phyloP scores from a whole-genome alignment of 129 eudicot genomes.

The Centella asiatica region DNA sequence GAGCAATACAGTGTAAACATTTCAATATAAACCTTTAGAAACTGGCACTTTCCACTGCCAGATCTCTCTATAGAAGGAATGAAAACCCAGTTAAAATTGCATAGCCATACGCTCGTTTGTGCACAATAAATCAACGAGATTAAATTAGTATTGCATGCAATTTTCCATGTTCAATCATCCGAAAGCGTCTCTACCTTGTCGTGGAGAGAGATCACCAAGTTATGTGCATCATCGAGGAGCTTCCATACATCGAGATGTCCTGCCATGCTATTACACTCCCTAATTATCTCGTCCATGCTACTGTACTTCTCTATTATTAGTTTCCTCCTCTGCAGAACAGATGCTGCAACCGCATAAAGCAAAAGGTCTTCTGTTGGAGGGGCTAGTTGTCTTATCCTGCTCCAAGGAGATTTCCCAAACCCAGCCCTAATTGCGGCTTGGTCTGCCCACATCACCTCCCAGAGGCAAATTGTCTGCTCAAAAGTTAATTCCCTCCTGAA shows the following conservation, averaged over 20 bases:
- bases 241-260: conserved; percentile 92
- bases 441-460: conserved; percentile 93
- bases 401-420: conserved; percentile 58
- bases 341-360: conserved; percentile 73
- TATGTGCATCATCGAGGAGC: conserved; percentile 80
- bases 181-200: conserved; percentile 51
- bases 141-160: neutral
- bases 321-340: conserved; percentile 70
- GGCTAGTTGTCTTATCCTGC: conserved; percentile 60
- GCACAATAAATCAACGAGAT: neutral
- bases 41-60: no score
- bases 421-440: conserved; percentile 70
- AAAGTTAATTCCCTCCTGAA: conserved; percentile 67
- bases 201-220: conserved; percentile 68
- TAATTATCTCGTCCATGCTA: conserved; percentile 83
- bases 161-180: conserved; percentile 6
- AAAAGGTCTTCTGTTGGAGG: conserved; percentile 73
- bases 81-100: neutral
- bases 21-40: neutral
- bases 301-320: conserved; percentile 61
- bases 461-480: conserved; percentile 69
- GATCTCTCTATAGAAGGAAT: no score
- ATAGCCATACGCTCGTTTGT: neutral
- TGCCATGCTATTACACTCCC: conserved; percentile 83
- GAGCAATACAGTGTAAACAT: no score